Evolutionary conservation across 352 stramenopile genomes (phyloP).

Genomic region (Phytophthora crassamura): DNA sequence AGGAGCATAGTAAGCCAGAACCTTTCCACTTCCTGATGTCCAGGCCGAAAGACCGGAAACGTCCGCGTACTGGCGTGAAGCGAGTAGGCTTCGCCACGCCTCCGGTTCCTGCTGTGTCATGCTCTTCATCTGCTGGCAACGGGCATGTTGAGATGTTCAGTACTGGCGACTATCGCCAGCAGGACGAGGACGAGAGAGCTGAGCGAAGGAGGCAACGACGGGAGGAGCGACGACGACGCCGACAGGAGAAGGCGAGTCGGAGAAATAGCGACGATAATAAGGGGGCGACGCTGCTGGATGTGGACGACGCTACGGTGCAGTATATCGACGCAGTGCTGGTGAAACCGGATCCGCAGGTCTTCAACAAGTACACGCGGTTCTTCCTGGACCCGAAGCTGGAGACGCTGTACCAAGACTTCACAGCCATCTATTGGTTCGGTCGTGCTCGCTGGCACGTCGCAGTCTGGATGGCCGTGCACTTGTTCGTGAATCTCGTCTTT

Average conservation of each 20-base stretch:
- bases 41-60: conserved; percentile 32
- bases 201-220: conserved; percentile 27
- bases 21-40: conserved; percentile 18
- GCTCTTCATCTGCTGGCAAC: conserved; percentile 18
- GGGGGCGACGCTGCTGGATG: conserved; percentile 40
- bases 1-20: conserved; percentile 1
- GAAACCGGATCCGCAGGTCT: conserved; percentile 74
- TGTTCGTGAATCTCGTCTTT: conserved; percentile 73
- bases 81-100: conserved; percentile 38
- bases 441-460: conserved; percentile 77
- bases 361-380: conserved; percentile 82
- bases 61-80: conserved; percentile 27
- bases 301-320: conserved; percentile 65
- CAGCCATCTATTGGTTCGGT: conserved; percentile 80
- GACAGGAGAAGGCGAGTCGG: conserved; percentile 25
- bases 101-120: conserved; percentile 9
- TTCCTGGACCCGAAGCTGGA: conserved; percentile 83
- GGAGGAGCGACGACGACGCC: conserved; percentile 24
- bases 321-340: conserved; percentile 82
- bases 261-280: conserved; percentile 34
- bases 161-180: conserved; percentile 16
- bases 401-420: conserved; percentile 87
- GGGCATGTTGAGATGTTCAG: conserved; percentile 20
- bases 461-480: conserved; percentile 76
- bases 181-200: conserved; percentile 25